Evolutionary conservation across 345 rosid species (phyloP).

Genomic region (Hibiscus syriacus): DNA sequence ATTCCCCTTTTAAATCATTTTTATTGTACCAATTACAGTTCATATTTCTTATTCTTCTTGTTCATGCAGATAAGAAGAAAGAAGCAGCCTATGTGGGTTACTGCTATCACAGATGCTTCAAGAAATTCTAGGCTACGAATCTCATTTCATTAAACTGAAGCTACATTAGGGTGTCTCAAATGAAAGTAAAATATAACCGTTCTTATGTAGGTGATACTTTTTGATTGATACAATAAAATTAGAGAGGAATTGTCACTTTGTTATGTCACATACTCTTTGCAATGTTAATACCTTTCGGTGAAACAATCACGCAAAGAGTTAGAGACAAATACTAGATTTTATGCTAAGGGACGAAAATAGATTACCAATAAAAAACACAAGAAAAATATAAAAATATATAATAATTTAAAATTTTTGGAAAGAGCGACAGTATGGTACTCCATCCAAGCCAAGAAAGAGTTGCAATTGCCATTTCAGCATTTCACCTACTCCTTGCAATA

Average conservation of each 20-base stretch:
- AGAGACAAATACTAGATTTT: too few species aligned
- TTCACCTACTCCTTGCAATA: not conserved
- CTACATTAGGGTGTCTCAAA: not conserved
- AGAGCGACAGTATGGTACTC: too few species aligned
- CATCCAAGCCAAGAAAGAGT: too few species aligned
- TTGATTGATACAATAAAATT: not conserved
- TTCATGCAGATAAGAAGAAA: not conserved
- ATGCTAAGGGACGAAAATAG: too few species aligned
- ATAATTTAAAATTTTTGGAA: too few species aligned
- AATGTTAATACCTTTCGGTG: not conserved
- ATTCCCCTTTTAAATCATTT: not conserved
- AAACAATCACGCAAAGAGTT: not conserved
- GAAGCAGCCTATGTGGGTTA: not conserved
- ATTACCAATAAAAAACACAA: too few species aligned
- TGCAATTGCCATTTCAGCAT: not conserved
- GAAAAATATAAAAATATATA: too few species aligned
- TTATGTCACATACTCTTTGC: not conserved
- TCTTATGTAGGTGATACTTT: not conserved
- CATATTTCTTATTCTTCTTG: not conserved
- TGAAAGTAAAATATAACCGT: not conserved
- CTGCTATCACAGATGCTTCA: constrained; percentile 2
- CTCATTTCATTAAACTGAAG: not conserved
- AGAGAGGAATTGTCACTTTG: not conserved
- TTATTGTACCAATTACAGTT: not conserved
- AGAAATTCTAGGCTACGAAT: not conserved